phyloP scores from a whole-genome alignment of 768 basidiomycete genomes.

The Dentipellis fragilis region DNA sequence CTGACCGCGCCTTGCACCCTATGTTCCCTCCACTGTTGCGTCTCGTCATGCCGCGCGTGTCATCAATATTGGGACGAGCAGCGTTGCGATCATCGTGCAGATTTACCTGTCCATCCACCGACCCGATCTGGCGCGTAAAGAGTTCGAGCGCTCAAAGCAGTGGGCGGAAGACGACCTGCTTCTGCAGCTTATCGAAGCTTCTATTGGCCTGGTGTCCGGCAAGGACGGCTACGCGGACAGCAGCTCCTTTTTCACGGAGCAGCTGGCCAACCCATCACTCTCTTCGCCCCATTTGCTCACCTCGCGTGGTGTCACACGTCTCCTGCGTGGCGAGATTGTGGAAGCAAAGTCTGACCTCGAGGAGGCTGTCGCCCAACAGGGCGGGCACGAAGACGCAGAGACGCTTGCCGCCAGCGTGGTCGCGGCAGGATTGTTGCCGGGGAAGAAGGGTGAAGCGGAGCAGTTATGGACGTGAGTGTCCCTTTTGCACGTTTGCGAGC shows the following conservation, averaged over 20 bases:
- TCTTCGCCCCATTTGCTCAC: constrained; percentile 66
- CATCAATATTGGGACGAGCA: constrained; percentile 20
- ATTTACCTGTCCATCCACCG: constrained; percentile 88
- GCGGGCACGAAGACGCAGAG: constrained; percentile 44
- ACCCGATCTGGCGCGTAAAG: constrained; percentile 76
- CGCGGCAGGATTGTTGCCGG: constrained; percentile 43
- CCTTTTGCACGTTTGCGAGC: constrained; percentile 2
- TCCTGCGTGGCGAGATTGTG: constrained; percentile 63
- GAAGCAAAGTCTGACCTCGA: constrained; percentile 77
- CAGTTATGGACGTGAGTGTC: constrained; percentile 58
- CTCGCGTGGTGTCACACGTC: constrained; percentile 69
- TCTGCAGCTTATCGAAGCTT: constrained; percentile 83
- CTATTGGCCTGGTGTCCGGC: constrained; percentile 64
- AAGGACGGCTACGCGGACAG: constrained; percentile 52
- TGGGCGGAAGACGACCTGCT: constrained; percentile 88
- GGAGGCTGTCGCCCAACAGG: constrained; percentile 55
- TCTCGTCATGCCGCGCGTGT: constrained; percentile 1
- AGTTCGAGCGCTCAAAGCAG: constrained; percentile 72
- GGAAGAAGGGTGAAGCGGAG: constrained; percentile 53
- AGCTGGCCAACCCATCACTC: constrained; percentile 70
- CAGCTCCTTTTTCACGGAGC: constrained; percentile 69
- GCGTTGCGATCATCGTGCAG: constrained; percentile 75
- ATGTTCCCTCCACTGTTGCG: not conserved
- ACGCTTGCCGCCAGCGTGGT: constrained; percentile 60
- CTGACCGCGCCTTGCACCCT: no score